Conservation (phyloP, 495 filamentous ascomycete genomes). For the Margaritispora aquatica region DNA sequence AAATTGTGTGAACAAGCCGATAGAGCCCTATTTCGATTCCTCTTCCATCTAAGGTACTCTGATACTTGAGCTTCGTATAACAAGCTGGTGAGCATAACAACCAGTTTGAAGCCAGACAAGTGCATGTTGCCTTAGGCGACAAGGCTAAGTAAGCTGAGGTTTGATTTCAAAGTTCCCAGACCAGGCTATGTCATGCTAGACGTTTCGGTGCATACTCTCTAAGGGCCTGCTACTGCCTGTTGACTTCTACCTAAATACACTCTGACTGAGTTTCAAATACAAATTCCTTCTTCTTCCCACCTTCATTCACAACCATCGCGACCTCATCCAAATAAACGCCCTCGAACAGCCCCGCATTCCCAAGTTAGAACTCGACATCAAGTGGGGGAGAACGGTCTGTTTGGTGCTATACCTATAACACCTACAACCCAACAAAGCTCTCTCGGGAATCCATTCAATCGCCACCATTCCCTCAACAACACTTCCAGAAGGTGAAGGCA, state of each 20-base stretch:
- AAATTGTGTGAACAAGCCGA: too few species aligned
- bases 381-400: slow-evolving; percentile 4
- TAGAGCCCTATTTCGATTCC: too few species aligned
- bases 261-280: slow-evolving; percentile 2
- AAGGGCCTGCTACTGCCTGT: not conserved
- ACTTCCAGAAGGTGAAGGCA: slow-evolving; percentile 27
- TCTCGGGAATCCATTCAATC: slow-evolving; percentile 17
- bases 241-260: not conserved
- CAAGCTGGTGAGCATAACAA: too few species aligned
- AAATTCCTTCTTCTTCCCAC: not conserved
- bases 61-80: too few species aligned
- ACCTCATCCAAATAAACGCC: not conserved
- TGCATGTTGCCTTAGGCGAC: not conserved
- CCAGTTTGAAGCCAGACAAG: too few species aligned
- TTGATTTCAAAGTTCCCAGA: slow-evolving; percentile 1
- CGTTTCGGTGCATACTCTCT: slow-evolving; percentile 6
- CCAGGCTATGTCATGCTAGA: slow-evolving; percentile 16
- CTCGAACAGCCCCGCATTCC: not conserved
- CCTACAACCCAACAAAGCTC: slow-evolving; percentile 11
- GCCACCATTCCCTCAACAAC: slow-evolving; percentile 25
- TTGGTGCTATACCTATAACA: slow-evolving; percentile 5
- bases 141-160: not conserved
- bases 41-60: too few species aligned
- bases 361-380: not conserved
- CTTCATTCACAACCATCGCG: not conserved